phyloP scores from a whole-genome alignment of 1,139 yeast genomes.

The Geotrichum bryndzae region DNA sequence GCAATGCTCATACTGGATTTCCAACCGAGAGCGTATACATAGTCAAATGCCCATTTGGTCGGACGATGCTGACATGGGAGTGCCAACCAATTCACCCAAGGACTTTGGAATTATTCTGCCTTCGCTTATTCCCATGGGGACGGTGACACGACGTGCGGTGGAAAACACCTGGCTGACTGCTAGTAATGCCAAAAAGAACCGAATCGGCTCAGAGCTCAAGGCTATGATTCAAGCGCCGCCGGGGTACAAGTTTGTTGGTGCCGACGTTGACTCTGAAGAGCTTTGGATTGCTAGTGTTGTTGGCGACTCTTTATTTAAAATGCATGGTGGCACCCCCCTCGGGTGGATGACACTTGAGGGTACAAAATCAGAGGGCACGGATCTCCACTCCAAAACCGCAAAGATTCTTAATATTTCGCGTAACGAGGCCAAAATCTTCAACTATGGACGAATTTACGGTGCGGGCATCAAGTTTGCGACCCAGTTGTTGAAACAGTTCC shows the following conservation, averaged over 20 bases:
- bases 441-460: conserved; percentile 95
- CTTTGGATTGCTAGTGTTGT: conserved; percentile 95
- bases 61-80: conserved; percentile 33
- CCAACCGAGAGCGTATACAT: conserved; percentile 76
- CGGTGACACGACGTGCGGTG: conserved; percentile 92
- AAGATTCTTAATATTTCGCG: conserved; percentile 81
- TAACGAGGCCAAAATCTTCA: conserved; percentile 89
- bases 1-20: conserved; percentile 87
- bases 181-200: conserved; percentile 75
- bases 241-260: conserved; percentile 92
- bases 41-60: conserved; percentile 76
- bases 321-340: conserved; percentile 93
- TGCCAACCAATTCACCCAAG: conserved; percentile 30
- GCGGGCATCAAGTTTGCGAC: conserved; percentile 93
- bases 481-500: conserved; percentile 72
- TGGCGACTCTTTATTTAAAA: conserved; percentile 82
- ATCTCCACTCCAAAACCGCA: conserved; percentile 92
- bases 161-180: conserved; percentile 98
- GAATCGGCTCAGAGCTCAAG: conserved; percentile 92
- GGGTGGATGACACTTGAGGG: conserved; percentile 99
- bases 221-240: conserved; percentile 80
- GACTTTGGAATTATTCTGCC: conserved; percentile 77
- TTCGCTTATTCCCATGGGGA: conserved; percentile 84
- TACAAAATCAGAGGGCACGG: conserved; percentile 82
- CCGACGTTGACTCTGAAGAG: conserved; percentile 95